Base-by-base conservation (phyloP, 805 yeast species). In the Saturnispora zaruensis region DNA sequence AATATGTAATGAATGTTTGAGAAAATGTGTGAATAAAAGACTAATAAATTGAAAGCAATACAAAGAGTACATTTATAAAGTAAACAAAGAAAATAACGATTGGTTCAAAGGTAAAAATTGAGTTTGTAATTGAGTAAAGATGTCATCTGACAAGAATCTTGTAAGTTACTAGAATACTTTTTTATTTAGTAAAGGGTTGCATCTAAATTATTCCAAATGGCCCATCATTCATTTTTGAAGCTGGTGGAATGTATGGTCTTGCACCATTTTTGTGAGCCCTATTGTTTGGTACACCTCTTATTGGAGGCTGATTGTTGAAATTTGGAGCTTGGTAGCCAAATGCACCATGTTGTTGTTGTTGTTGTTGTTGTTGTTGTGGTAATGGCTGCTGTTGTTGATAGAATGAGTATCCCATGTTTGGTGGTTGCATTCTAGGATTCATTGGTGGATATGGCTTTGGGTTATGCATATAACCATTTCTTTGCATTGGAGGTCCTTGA, bases 121-220 rank as follows among this genome's bases (percentile, higher is more conserved):
- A 11, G 13, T 28, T 28, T 28, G 32, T 28, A 9, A 28, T 11
- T 28, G 32, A 28, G 13, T 11, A 28, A 28, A 14, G 14, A 28
- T 3, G 14, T 28, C 32, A 28, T 28, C 13, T 1, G 13, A 28
- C 32, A 8, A 8, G 14, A 28, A 28, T 28, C 13, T 28, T 2
- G 14, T 11, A 8, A 28, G 13, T 13, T 8, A 28, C 13, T 13
- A 28, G 9, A 28, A 28, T 8, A 14, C 41, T 38, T 46, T 44
- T 38, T 36, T 16, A n/a, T 36, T 36, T 18, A 36, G 40, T 36
- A 36, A 36, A 36, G 40, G 13, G n/a, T 32, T 32, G 34, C 24
- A 38, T 49, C 48, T 56, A 28, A 59, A 36, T 52, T 41, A 62
- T 55, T 16, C 64, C 72, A 55, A 76, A 77, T 2, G 79, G 77